Evolutionary conservation across 2,329 filamentous ascomycete genomes (phyloP).

Genomic region (Ophiocordyceps camponoti-floridani): DNA sequence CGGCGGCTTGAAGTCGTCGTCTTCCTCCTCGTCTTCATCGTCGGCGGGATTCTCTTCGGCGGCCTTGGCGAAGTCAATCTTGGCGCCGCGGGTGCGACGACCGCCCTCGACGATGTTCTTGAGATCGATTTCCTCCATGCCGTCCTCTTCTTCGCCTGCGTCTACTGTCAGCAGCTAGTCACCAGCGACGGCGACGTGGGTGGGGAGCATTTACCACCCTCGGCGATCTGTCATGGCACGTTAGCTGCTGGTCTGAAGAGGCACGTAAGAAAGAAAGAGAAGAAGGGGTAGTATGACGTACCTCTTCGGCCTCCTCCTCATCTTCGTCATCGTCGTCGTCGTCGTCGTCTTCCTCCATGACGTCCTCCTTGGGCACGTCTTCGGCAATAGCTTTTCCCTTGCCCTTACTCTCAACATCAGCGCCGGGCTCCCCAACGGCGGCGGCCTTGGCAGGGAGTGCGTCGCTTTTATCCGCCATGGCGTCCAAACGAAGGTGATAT

Average conservation of each 20-base stretch:
- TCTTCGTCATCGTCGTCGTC: constrained; percentile 33
- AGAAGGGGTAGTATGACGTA: constrained; percentile 3
- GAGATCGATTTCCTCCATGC: constrained; percentile 79
- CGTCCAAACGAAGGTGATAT: not conserved
- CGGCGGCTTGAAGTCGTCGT: constrained; percentile 48
- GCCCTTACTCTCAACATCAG: constrained; percentile 70
- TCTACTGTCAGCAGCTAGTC: constrained; percentile 9
- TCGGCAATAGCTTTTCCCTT: constrained; percentile 42
- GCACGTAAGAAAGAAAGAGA: not conserved
- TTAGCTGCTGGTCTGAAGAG: constrained; percentile 6
- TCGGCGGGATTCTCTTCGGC: constrained; percentile 57
- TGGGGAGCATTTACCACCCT: constrained; percentile 10
- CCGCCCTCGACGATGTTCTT: constrained; percentile 69
- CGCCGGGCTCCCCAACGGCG: constrained; percentile 14
- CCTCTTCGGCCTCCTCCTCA: constrained; percentile 11
- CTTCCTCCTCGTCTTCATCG: constrained; percentile 69
- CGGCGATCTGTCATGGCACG: constrained; percentile 8
- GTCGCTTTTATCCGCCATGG: constrained; percentile 30
- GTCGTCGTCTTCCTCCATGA: constrained; percentile 49
- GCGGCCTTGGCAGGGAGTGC: constrained; percentile 28
- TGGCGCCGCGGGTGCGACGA: constrained; percentile 75
- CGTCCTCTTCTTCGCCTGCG: constrained; percentile 48
- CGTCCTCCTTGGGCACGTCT: constrained; percentile 55
- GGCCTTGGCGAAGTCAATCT: constrained; percentile 87
- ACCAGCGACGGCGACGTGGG: not conserved